These are phyloP conservation scores for Perkinsus marinus DNA, from an alignment of 169 alveolate species.

Conservation along the genomic window DNA sequence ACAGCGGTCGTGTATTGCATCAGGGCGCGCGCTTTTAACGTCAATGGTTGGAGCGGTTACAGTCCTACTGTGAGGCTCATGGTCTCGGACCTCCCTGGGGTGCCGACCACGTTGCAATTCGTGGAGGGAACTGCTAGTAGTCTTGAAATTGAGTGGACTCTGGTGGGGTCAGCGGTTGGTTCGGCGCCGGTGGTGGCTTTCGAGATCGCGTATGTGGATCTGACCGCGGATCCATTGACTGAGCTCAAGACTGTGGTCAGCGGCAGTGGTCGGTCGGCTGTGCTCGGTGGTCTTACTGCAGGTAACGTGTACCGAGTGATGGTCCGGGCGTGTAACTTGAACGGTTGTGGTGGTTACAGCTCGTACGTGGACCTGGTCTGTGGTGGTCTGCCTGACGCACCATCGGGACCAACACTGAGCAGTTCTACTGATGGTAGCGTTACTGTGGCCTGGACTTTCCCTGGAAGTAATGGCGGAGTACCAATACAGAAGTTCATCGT, in stretches of 20 bases:
- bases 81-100: neutral
- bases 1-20: neutral
- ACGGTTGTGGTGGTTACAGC: slow-evolving; percentile 2
- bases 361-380: neutral
- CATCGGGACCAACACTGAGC: neutral
- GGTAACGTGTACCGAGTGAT: neutral
- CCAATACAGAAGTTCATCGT: neutral
- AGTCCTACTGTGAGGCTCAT: neutral
- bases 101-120: neutral
- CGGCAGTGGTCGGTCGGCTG: neutral
- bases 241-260: neutral
- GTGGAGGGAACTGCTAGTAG: neutral
- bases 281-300: neutral
- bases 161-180: neutral
- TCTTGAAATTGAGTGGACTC: neutral
- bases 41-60: neutral
- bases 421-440: neutral
- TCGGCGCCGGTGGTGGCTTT: neutral
- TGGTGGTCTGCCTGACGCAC: slow-evolving; percentile 2
- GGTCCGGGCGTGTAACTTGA: slow-evolving; percentile 5
- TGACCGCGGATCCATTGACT: neutral
- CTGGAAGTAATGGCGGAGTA: slow-evolving; percentile 6
- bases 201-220: neutral
- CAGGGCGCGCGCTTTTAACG: neutral
- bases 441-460: slow-evolving; percentile 5